These are phyloP conservation scores for Malus asiatica DNA, from an alignment of 306 rosid species.

Conservation along the genomic window DNA sequence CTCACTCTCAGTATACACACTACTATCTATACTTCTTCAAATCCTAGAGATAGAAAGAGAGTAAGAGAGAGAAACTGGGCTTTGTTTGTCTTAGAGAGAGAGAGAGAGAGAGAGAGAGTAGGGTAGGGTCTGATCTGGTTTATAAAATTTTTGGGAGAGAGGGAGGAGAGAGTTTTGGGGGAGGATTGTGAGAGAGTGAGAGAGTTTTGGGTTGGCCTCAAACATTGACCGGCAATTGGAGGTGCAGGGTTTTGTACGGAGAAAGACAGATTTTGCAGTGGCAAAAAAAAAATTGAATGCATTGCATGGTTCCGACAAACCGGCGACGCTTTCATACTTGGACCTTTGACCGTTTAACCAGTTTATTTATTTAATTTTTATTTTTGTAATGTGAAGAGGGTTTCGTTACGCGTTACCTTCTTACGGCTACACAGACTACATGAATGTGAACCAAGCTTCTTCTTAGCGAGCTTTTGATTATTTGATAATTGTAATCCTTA, in stretches of 20 bases:
- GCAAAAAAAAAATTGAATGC: slow-evolving; percentile 14
- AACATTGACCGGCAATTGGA: slow-evolving; percentile 59
- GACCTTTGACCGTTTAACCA: slow-evolving; percentile 41
- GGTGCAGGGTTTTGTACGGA: slow-evolving; percentile 58
- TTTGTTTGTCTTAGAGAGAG: not conserved
- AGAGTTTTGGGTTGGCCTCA: not conserved
- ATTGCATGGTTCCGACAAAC: slow-evolving; percentile 39
- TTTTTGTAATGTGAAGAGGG: slow-evolving; percentile 39
- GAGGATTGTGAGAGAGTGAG: not conserved
- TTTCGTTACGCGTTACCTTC: slow-evolving; percentile 23
- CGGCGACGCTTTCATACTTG: slow-evolving; percentile 47
- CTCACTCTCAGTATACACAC: not conserved
- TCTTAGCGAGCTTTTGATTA: not conserved
- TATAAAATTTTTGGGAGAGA: slow-evolving; percentile 7
- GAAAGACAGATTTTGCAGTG: slow-evolving; percentile 20
- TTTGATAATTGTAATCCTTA: not conserved
- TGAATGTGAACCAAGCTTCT: not conserved
- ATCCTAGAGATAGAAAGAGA: not conserved
- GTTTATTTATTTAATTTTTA: slow-evolving; percentile 1
- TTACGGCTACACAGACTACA: slow-evolving; percentile 12
- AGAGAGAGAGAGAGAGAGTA: not conserved
- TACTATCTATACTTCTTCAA: slow-evolving; percentile 3
- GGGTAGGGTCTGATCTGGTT: slow-evolving; percentile 35
- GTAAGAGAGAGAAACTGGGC: not conserved
- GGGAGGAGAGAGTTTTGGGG: slow-evolving; percentile 4